Evolutionary conservation across 257 asterid species (phyloP).

Genomic region (Solanum sejunctum): DNA sequence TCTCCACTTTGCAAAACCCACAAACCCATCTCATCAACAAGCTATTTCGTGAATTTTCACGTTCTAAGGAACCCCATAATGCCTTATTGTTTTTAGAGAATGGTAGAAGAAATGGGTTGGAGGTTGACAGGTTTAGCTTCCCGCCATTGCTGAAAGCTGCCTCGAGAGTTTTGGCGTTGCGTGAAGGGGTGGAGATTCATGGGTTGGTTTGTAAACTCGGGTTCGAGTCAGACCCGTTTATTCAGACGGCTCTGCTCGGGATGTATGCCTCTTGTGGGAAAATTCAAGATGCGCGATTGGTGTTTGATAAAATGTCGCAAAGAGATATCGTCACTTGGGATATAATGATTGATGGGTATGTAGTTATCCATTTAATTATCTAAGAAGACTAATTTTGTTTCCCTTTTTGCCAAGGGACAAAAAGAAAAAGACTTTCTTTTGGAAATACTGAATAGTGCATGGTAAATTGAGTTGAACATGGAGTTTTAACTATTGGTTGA

Average conservation of each 20-base stretch:
- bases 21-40: constrained; percentile 28
- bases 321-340: constrained; percentile 65
- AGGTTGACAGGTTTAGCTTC: constrained; percentile 36
- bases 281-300: constrained; percentile 41
- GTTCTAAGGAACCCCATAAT: constrained; percentile 25
- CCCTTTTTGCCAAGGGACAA: not conserved
- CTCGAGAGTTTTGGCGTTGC: constrained; percentile 20
- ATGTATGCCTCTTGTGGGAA: constrained; percentile 44
- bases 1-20: constrained; percentile 20
- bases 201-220: constrained; percentile 54
- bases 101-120: constrained; percentile 19
- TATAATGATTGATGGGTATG: constrained; percentile 67
- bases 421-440: not conserved
- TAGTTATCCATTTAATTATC: not conserved
- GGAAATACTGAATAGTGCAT: not conserved
- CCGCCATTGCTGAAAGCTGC: constrained; percentile 66
- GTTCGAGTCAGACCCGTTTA: constrained; percentile 44
- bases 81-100: constrained; percentile 32
- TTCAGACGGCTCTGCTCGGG: constrained; percentile 61
- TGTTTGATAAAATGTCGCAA: constrained; percentile 67
- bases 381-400: not conserved
- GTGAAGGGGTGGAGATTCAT: constrained; percentile 49
- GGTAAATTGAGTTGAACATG: not conserved
- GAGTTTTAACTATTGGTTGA: not conserved
- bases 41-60: constrained; percentile 43